These are phyloP conservation scores for Ballota nigra DNA, from an alignment of 257 asterid genomes.

Conservation along the genomic window DNA sequence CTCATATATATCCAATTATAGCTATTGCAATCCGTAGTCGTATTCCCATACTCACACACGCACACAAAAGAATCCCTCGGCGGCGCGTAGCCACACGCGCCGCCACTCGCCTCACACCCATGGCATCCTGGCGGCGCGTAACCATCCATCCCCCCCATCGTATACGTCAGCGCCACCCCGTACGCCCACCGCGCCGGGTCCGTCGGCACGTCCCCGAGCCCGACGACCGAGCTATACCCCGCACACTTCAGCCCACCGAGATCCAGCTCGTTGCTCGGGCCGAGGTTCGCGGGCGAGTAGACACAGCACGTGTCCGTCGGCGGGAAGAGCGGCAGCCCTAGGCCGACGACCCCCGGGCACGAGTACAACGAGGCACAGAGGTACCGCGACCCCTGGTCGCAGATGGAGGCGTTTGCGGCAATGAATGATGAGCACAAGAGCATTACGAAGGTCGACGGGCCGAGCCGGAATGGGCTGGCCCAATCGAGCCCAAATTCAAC, in stretches of 20 bases:
- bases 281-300: slow-evolving; percentile 37
- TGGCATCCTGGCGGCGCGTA: slow-evolving; percentile 23
- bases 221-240: slow-evolving; percentile 27
- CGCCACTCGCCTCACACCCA: slow-evolving; percentile 31
- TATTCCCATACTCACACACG: slow-evolving; percentile 24
- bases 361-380: slow-evolving; percentile 30
- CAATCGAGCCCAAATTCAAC: slow-evolving; percentile 27
- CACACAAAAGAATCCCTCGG: slow-evolving; percentile 26
- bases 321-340: slow-evolving; percentile 27
- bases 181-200: slow-evolving; percentile 27
- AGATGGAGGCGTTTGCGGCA: neutral
- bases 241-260: slow-evolving; percentile 9
- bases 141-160: slow-evolving; percentile 28
- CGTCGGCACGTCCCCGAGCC: slow-evolving; percentile 26
- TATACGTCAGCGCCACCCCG: slow-evolving; percentile 34
- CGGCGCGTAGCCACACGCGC: slow-evolving; percentile 37
- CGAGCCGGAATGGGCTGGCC: slow-evolving; percentile 33
- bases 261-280: slow-evolving; percentile 22
- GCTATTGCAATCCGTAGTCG: slow-evolving; percentile 31
- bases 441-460: slow-evolving; percentile 29
- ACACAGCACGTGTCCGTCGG: slow-evolving; percentile 30
- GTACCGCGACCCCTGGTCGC: slow-evolving; percentile 26
- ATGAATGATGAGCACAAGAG: slow-evolving; percentile 19
- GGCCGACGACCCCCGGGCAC: slow-evolving; percentile 29
- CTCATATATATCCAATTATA: slow-evolving; percentile 25